Percentiles rank a stretch among this genome's conserved stretches.
Evolutionary conservation across 108 stramenopile species (phyloP).

Genomic region (Pseudonitzschia pungens): DNA sequence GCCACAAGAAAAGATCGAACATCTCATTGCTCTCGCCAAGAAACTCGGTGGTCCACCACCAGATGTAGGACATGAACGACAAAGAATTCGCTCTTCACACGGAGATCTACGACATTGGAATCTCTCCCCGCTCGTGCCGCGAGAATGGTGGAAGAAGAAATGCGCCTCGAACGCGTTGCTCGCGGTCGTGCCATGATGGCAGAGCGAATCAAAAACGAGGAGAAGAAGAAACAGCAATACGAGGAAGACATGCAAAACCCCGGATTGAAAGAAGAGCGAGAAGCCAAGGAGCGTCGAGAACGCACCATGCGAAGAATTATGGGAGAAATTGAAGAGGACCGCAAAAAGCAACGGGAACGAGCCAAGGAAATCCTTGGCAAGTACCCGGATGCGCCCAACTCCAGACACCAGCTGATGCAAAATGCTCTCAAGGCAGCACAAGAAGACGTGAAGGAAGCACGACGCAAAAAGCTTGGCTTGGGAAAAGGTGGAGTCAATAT

Average conservation of each 20-base stretch:
- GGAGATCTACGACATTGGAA: constrained; percentile 71
- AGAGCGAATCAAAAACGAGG: constrained; percentile 49
- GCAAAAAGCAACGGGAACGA: constrained; percentile 46
- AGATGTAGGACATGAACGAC: constrained; percentile 43
- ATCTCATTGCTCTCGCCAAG: constrained; percentile 48
- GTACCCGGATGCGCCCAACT: constrained; percentile 57
- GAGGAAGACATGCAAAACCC: constrained; percentile 61
- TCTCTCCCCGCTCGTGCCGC: constrained; percentile 41
- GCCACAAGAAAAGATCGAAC: constrained; percentile 52
- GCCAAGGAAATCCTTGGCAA: constrained; percentile 64
- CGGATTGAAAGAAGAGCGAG: constrained; percentile 49
- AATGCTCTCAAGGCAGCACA: constrained; percentile 61
- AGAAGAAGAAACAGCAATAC: constrained; percentile 47
- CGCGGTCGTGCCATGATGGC: constrained; percentile 60
- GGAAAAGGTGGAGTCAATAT: background rate
- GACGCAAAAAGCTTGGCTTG: constrained; percentile 42
- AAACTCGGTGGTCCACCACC: constrained; percentile 78
- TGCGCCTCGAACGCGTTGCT: constrained; percentile 48
- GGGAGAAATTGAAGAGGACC: constrained; percentile 62
- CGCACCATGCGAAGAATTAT: constrained; percentile 51
- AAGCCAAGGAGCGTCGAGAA: constrained; percentile 63
- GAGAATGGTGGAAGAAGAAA: constrained; percentile 44
- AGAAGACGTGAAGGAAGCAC: constrained; percentile 57
- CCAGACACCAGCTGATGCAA: constrained; percentile 47
- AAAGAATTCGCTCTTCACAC: constrained; percentile 65